Evolutionary conservation across 2,329 filamentous ascomycete genomes (phyloP).

Genomic region (Chalaropsis thielavioides): DNA sequence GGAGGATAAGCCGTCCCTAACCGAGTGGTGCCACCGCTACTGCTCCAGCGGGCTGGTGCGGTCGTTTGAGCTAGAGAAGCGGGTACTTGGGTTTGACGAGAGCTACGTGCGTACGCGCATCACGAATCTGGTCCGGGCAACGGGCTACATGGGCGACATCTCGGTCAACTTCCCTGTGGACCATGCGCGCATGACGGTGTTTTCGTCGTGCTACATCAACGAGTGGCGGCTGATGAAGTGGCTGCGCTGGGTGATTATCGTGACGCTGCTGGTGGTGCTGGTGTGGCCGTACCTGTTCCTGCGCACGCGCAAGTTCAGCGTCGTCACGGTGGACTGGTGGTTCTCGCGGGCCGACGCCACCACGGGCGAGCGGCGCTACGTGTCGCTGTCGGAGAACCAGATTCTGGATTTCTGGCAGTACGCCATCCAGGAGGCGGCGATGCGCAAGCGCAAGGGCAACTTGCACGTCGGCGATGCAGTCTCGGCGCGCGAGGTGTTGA

Average conservation of each 20-base stretch:
- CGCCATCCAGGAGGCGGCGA: slow-evolving; percentile 43
- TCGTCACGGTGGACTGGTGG: slow-evolving; percentile 46
- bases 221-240: slow-evolving; percentile 48
- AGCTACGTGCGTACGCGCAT: slow-evolving; percentile 37
- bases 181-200: slow-evolving; percentile 44
- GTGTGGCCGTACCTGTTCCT: slow-evolving; percentile 58
- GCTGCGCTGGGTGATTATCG: slow-evolving; percentile 49
- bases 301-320: slow-evolving; percentile 51
- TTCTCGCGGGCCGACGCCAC: slow-evolving; percentile 30
- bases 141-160: slow-evolving; percentile 52
- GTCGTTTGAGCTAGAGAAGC: slow-evolving; percentile 37
- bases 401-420: slow-evolving; percentile 51
- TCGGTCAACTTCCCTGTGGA: slow-evolving; percentile 44
- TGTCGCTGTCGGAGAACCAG: slow-evolving; percentile 39
- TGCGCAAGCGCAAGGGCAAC: slow-evolving; percentile 40
- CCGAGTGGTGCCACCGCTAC: slow-evolving; percentile 55
- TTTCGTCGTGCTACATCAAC: slow-evolving; percentile 48
- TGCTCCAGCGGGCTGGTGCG: slow-evolving; percentile 46
- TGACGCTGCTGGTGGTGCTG: slow-evolving; percentile 54
- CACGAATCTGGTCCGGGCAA: slow-evolving; percentile 42
- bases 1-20: slow-evolving; percentile 15
- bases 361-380: slow-evolving; percentile 32
- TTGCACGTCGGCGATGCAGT: slow-evolving; percentile 37
- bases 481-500: slow-evolving; percentile 27
- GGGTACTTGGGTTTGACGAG: slow-evolving; percentile 47